These are phyloP conservation scores for Hemisphaericaspora nanyangensis DNA, from an alignment of 805 yeast genomes.

Conservation along the genomic window DNA sequence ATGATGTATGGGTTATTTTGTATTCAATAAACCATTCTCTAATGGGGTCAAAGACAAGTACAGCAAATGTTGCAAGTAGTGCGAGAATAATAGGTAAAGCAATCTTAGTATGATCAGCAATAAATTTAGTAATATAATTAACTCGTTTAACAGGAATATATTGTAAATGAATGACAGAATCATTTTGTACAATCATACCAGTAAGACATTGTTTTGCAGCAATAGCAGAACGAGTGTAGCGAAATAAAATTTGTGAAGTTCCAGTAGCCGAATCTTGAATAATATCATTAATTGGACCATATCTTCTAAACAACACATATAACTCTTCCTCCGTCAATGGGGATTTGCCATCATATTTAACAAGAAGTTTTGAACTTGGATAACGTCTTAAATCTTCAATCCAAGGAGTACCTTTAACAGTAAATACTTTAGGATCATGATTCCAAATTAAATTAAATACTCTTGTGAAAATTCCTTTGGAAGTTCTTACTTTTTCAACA, in stretches of 20 bases:
- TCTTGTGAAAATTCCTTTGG: conserved; percentile 7
- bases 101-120: conserved; percentile 75
- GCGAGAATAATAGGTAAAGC: conserved; percentile 80
- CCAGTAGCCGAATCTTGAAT: conserved; percentile 47
- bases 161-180: conserved; percentile 64
- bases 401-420: conserved; percentile 94
- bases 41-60: conserved; percentile 87
- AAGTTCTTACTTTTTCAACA: conserved; percentile 18
- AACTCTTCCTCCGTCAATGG: conserved; percentile 75
- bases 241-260: conserved; percentile 45
- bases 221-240: conserved; percentile 62
- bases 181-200: conserved; percentile 58
- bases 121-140: conserved; percentile 51
- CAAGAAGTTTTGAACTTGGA: conserved; percentile 61
- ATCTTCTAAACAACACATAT: conserved; percentile 78
- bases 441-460: conserved; percentile 12
- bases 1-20: conserved; percentile 58
- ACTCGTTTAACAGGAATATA: conserved; percentile 57
- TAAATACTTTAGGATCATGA: conserved; percentile 50
- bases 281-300: conserved; percentile 80
- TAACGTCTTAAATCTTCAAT: conserved; percentile 84
- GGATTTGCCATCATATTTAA: conserved; percentile 68
- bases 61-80: conserved; percentile 74
- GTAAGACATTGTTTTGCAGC: conserved; percentile 89
- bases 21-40: conserved; percentile 74